These are phyloP conservation scores for Penicillium sp. DNA, from an alignment of 2,329 filamentous ascomycete species.

Conservation along the genomic window DNA sequence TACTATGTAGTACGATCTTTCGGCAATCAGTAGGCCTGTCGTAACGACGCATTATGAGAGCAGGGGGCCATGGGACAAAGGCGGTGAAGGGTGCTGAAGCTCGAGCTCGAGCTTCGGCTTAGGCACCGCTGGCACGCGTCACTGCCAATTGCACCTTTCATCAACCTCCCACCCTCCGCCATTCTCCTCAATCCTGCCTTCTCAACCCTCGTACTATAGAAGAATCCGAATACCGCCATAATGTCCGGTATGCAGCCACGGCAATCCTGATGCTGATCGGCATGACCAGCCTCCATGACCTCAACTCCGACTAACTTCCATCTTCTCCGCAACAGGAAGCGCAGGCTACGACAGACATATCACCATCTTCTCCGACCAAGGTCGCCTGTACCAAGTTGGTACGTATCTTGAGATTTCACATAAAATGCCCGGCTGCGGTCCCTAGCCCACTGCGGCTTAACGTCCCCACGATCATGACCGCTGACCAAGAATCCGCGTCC, in stretches of 20 bases:
- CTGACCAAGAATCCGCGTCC: slow-evolving; percentile 32
- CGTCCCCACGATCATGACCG: slow-evolving; percentile 15
- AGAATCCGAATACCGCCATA: slow-evolving; percentile 26
- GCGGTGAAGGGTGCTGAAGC: slow-evolving; percentile 37
- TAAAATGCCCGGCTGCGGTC: background rate
- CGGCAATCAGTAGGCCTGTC: too few species aligned
- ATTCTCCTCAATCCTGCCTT: slow-evolving; percentile 5
- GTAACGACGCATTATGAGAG: too few species aligned
- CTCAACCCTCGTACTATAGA: slow-evolving; percentile 12
- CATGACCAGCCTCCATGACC: slow-evolving; percentile 26
- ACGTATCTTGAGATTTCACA: slow-evolving; percentile 18
- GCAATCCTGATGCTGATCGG: slow-evolving; percentile 8
- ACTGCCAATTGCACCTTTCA: slow-evolving; percentile 25
- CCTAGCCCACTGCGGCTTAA: slow-evolving; percentile 19
- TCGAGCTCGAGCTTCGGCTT: slow-evolving; percentile 43
- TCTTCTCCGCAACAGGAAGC: slow-evolving; percentile 58
- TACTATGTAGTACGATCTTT: too few species aligned
- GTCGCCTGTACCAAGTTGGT: slow-evolving; percentile 99
- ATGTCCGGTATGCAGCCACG: slow-evolving; percentile 46
- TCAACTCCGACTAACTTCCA: slow-evolving; percentile 32
- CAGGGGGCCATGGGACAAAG: slow-evolving; percentile 18
- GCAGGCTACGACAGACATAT: slow-evolving; percentile 98
- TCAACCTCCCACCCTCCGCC: slow-evolving; percentile 16
- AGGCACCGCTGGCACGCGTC: slow-evolving; percentile 42
- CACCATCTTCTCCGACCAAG: slow-evolving; percentile 99